Conservation (phyloP, 176 grass and related monocot genomes). For the Chloris gayana region DNA sequence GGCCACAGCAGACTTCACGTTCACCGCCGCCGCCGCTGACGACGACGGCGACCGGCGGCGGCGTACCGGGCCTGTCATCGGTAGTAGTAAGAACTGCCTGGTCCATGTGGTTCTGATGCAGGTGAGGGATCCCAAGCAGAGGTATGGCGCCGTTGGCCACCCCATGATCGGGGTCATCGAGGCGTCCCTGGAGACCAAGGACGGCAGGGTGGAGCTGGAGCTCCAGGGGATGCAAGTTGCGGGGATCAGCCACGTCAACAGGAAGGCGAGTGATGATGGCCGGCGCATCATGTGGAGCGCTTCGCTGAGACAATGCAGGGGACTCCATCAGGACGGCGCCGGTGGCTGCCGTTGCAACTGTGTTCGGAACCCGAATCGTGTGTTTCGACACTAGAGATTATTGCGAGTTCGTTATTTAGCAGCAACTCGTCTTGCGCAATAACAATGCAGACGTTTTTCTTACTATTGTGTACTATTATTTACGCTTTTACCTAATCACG, state of each 20-base stretch:
- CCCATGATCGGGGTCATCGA: slow-evolving; percentile 71
- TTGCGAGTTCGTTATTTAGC: too few species aligned
- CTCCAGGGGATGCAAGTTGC: slow-evolving; percentile 56
- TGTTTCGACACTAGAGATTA: slow-evolving; percentile 35
- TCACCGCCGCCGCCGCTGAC: neutral
- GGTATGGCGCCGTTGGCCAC: slow-evolving; percentile 46
- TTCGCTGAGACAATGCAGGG: slow-evolving; percentile 39
- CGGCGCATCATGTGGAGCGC: slow-evolving; percentile 64
- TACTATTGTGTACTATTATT: too few species aligned
- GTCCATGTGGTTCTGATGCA: slow-evolving; percentile 67
- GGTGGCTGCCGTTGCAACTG: slow-evolving; percentile 26
- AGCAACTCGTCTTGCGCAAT: neutral
- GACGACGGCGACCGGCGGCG: neutral
- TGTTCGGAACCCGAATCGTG: slow-evolving; percentile 43
- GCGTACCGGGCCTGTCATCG: neutral
- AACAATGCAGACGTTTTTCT: too few species aligned
- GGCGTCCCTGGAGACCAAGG: slow-evolving; percentile 25
- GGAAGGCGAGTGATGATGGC: slow-evolving; percentile 8
- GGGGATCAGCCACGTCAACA: slow-evolving; percentile 39
- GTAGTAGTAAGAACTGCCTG: slow-evolving; percentile 32
- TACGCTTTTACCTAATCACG: too few species aligned
- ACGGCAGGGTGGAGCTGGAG: slow-evolving; percentile 23
- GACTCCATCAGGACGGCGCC: neutral
- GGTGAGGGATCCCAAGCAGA: slow-evolving; percentile 57
- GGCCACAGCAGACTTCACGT: neutral